phyloP scores from a whole-genome alignment of 73 alveolate genomes.

The Halteria grandinella region DNA sequence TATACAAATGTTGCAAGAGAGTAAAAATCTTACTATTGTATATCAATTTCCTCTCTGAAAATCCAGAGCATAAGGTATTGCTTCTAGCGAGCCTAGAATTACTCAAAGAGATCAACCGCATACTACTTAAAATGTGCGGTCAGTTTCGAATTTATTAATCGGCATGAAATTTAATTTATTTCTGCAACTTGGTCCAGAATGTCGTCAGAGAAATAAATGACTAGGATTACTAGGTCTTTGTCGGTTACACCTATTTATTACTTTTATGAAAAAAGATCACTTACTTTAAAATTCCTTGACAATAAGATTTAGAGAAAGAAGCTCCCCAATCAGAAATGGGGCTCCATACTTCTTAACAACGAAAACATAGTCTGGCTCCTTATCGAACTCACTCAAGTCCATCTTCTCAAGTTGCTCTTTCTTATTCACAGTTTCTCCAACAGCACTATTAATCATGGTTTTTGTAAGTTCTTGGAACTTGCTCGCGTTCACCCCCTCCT shows the following conservation, averaged over 20 bases:
- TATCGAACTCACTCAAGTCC: slow-evolving; percentile 9
- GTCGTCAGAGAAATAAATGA: slow-evolving; percentile 34
- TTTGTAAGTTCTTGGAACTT: too few relatives aligned
- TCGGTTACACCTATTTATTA: slow-evolving; percentile 20
- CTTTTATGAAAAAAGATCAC: neutral
- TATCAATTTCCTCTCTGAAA: slow-evolving; percentile 30
- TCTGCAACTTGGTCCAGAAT: slow-evolving; percentile 34
- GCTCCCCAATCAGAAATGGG: neutral
- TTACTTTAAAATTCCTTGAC: neutral
- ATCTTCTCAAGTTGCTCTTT: neutral
- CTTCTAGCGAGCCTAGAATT: slow-evolving; percentile 37
- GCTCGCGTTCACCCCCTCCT: too few relatives aligned
- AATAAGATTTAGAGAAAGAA: neutral
- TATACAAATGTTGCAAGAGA: too few relatives aligned
- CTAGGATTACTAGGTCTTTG: neutral
- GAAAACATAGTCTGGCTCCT: slow-evolving; percentile 31
- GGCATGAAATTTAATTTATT: slow-evolving; percentile 1
- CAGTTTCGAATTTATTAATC: slow-evolving; percentile 3
- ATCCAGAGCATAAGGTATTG: slow-evolving; percentile 14
- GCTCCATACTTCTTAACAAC: slow-evolving; percentile 12
- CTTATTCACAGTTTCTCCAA: too few relatives aligned
- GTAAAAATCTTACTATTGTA: slow-evolving; percentile 26
- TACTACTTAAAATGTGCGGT: slow-evolving; percentile 11
- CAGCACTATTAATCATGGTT: too few relatives aligned
- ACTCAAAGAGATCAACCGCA: slow-evolving; percentile 27